Conservation (phyloP, 2,329 filamentous ascomycete species). For the Ceratocystis destructans region DNA sequence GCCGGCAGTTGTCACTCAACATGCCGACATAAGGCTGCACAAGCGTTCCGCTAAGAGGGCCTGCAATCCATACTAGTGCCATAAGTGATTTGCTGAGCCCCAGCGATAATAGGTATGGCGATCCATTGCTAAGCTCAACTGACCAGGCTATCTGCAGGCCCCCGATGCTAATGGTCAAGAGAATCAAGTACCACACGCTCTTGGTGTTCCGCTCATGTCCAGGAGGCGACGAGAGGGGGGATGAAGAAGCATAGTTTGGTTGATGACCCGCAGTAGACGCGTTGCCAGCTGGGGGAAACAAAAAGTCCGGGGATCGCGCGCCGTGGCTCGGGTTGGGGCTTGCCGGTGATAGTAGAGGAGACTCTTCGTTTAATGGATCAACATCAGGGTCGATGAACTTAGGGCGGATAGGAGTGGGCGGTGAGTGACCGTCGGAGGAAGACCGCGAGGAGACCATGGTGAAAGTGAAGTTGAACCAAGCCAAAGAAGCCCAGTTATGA, state of each 20-base stretch:
- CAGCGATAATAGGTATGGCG: slow-evolving; percentile 66
- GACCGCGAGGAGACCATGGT: slow-evolving; percentile 12
- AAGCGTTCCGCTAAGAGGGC: slow-evolving; percentile 61
- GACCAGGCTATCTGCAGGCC: slow-evolving; percentile 93
- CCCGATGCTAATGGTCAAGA: slow-evolving; percentile 75
- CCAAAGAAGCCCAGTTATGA: background rate
- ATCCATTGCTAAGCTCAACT: slow-evolving; percentile 85
- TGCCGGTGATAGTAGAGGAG: slow-evolving; percentile 19
- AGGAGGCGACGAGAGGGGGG: background rate
- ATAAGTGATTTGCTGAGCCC: slow-evolving; percentile 72
- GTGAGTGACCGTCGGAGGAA: slow-evolving; percentile 7
- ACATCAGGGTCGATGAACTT: slow-evolving; percentile 16
- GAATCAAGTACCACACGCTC: slow-evolving; percentile 70
- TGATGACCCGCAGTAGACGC: background rate
- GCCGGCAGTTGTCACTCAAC: slow-evolving; percentile 62
- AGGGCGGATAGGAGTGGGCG: slow-evolving; percentile 9
- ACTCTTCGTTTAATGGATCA: slow-evolving; percentile 20
- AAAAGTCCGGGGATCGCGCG: slow-evolving; percentile 27
- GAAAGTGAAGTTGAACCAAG: background rate
- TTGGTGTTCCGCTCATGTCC: slow-evolving; percentile 46
- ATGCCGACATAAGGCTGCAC: slow-evolving; percentile 77
- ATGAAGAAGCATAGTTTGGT: background rate
- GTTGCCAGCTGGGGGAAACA: slow-evolving; percentile 19
- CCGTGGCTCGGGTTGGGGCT: slow-evolving; percentile 11
- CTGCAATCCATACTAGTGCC: slow-evolving; percentile 70